A percentile compares a stretch with the other conserved stretches of the same genome.
Conservation (phyloP, 495 filamentous ascomycete species). For the Penicillium daleae region DNA sequence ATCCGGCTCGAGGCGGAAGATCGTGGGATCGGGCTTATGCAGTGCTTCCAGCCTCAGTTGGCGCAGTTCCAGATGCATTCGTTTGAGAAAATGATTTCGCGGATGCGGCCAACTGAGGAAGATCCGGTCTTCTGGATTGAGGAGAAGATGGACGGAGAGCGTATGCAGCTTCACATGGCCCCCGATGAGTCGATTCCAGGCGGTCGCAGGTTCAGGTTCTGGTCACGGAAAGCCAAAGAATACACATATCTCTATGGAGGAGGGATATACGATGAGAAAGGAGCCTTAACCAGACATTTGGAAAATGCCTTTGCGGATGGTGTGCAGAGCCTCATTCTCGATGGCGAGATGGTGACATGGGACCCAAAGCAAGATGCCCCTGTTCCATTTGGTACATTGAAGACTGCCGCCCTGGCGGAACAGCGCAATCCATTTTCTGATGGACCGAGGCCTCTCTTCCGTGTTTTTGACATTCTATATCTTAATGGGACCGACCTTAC, state of each 20-base stretch:
- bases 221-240: conserved; percentile 96
- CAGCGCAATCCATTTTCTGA: conserved; percentile 75
- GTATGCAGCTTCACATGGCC: conserved; percentile 95
- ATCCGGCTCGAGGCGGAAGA: conserved; percentile 76
- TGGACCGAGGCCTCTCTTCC: conserved; percentile 78
- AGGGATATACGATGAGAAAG: conserved; percentile 72
- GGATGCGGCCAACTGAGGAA: conserved; percentile 69
- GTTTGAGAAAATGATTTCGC: conserved; percentile 78
- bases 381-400: conserved; percentile 89
- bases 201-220: conserved; percentile 80
- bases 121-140: conserved; percentile 91
- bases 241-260: conserved; percentile 94
- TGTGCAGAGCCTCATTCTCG: conserved; percentile 85
- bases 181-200: conserved; percentile 68
- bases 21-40: conserved; percentile 79
- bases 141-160: conserved; percentile 95
- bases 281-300: conserved; percentile 79
- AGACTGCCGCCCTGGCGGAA: conserved; percentile 83
- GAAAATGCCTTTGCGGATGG: conserved; percentile 75
- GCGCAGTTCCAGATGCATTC: conserved; percentile 93
- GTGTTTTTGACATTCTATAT: conserved; percentile 88
- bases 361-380: conserved; percentile 84
- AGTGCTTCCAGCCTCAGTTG: conserved; percentile 95
- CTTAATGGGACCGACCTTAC: conserved; percentile 82
- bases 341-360: conserved; percentile 99